Base-by-base conservation (phyloP, 2,329 filamentous ascomycete species). In the Epichloe hybrida region DNA sequence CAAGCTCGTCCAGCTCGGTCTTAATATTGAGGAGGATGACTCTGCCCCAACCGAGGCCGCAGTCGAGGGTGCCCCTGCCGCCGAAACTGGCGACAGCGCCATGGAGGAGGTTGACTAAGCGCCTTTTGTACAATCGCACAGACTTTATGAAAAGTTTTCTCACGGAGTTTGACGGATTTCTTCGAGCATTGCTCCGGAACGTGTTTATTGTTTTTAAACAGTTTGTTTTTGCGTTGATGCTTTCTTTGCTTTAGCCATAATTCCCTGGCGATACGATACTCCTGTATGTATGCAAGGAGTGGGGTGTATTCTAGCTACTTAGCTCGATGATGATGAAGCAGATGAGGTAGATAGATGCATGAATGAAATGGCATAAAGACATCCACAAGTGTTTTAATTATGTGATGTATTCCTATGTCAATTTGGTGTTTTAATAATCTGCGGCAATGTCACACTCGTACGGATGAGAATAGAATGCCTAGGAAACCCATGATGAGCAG, bases 101-200 rank as follows among this genome's bases (percentile, higher is more conserved):
- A 98, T 98, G 93, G 93, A 98, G 83, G 93, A 98, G 83, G 93
- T 98, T 69, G 93, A 98, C 81, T 98, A 95, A 77, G 64, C 43
- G 54, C 55, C 53, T 54, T 56, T 44, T 52, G 56, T 48, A 61
- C 56, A 59, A 62, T 64, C 54, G 62, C 63, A 67, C 62, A 67
- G 64, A 64, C 58, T 56, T 60, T 59, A 54, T 57, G 34, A 69
- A 69, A 69, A 68, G 63, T 66, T 65, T 65, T 57, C 21, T 40
- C 58, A 62, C 57, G 69, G 69, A 71, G 69, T 71, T 71, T 66
- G 62, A 64, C 59, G 62, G 61, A 61, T 59, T 61, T 61, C n/a
- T 56, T 61, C 59, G 59, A 63, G 61, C 63, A 62, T 51, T 61
- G 59, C 56, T 49, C 46, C 62, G 62, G 60, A 60, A 62, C 38